phyloP scores from a whole-genome alignment of 1,284 basidiomycete species.

The Volvariella volvacea region DNA sequence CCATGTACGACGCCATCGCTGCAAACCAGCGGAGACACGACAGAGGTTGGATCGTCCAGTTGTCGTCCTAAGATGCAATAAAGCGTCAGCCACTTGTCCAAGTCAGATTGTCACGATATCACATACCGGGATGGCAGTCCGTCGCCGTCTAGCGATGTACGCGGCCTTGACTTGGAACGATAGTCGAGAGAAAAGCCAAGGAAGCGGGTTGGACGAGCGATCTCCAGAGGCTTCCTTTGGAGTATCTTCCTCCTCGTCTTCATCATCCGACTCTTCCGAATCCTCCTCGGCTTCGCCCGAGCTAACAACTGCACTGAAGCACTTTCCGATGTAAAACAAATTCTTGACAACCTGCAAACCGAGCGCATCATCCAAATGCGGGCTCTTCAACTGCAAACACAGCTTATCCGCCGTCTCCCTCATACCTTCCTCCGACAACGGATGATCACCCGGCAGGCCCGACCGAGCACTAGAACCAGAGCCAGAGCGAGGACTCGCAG shows the following conservation, averaged over 20 bases:
- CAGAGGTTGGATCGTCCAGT: constrained; percentile 77
- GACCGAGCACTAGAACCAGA: constrained; percentile 30
- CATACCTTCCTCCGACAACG: constrained; percentile 50
- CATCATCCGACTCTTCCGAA: constrained; percentile 26
- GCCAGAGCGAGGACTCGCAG: constrained; percentile 26
- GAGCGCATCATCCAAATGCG: constrained; percentile 71
- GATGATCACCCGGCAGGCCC: constrained; percentile 32
- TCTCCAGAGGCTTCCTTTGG: constrained; percentile 19
- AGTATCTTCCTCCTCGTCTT: constrained; percentile 21
- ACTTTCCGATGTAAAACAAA: constrained; percentile 85
- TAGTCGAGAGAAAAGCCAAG: constrained; percentile 92
- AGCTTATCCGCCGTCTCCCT: constrained; percentile 72
- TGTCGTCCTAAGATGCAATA: constrained; percentile 18
- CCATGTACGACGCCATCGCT: constrained; percentile 77
- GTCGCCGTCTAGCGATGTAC: constrained; percentile 60
- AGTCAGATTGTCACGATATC: constrained; percentile 1
- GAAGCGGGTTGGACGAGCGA: constrained; percentile 51
- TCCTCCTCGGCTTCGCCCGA: constrained; percentile 25
- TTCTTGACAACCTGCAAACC: constrained; percentile 92
- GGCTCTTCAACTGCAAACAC: constrained; percentile 78
- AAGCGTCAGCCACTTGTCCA: neutral
- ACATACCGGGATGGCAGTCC: constrained; percentile 40
- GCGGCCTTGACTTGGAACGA: constrained; percentile 83
- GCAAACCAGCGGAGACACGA: constrained; percentile 92
- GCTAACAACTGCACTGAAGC: constrained; percentile 46